phyloP scores from a whole-genome alignment of 1,284 basidiomycete species.

The Puccinia hordei region DNA sequence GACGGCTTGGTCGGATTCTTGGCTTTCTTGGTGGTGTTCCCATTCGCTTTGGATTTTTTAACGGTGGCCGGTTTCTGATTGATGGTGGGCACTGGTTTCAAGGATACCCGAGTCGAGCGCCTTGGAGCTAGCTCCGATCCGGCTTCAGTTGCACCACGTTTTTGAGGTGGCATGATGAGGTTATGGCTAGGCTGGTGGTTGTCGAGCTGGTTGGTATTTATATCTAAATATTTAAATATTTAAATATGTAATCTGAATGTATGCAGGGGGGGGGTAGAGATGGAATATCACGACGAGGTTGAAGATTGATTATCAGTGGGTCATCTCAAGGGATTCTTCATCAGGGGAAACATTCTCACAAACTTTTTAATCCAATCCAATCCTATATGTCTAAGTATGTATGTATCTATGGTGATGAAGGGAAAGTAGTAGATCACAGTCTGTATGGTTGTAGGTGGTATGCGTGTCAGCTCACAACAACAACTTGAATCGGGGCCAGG shows the following conservation, averaged over 20 bases:
- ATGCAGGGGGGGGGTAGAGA: neutral
- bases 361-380: too few species aligned
- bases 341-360: too few species aligned
- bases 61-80: neutral
- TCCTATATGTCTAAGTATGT: neutral
- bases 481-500: too few species aligned
- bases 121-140: constrained; percentile 10
- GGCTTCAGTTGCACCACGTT: neutral
- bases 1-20: neutral
- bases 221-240: neutral
- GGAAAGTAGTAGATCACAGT: too few species aligned
- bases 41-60: constrained; percentile 11
- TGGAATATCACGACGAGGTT: neutral
- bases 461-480: neutral
- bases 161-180: constrained; percentile 13
- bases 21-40: constrained; percentile 1
- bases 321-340: neutral
- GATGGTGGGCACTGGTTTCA: neutral
- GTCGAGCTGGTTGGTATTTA: neutral
- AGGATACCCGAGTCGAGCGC: constrained; percentile 13
- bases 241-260: neutral
- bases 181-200: too few species aligned
- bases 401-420: neutral
- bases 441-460: neutral
- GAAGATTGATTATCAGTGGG: neutral